A percentile compares a stretch with the other conserved stretches of the same genome.
Conservation (phyloP, 805 yeast genomes). For the Candida maris region DNA sequence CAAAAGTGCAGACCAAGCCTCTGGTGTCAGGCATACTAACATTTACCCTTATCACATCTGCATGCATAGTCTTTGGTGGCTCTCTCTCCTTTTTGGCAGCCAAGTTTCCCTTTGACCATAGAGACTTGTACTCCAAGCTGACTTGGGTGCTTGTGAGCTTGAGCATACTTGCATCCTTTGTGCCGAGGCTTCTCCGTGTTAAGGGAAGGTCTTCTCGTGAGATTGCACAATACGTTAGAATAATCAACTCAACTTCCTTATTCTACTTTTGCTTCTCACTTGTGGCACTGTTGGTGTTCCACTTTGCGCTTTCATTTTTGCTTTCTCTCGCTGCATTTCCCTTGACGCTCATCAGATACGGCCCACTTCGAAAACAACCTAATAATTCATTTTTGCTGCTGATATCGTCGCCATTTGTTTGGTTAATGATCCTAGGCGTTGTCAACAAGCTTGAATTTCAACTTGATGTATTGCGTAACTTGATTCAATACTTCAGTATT, state of each 20-base stretch:
- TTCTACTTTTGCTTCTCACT: constrained; percentile 64
- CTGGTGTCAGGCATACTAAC: constrained; percentile 30
- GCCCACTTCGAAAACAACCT: constrained; percentile 14
- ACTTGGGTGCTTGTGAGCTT: constrained; percentile 12
- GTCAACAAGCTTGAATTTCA: constrained; percentile 21
- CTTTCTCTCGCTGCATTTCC: constrained; percentile 76
- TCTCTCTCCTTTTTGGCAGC: constrained; percentile 14
- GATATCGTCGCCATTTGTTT: constrained; percentile 31
- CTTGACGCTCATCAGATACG: constrained; percentile 54
- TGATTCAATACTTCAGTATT: constrained; percentile 28
- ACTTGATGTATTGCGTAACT: constrained; percentile 27
- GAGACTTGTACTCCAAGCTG: constrained; percentile 8
- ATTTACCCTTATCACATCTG: constrained; percentile 24
- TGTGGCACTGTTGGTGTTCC: constrained; percentile 71
- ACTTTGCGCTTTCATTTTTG: constrained; percentile 74
- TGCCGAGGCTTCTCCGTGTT: constrained; percentile 17
- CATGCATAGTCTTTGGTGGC: constrained; percentile 25
- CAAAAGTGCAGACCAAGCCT: constrained; percentile 24
- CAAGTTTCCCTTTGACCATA: constrained; percentile 7
- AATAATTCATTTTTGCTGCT: constrained; percentile 24
- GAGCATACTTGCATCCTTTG: constrained; percentile 3
- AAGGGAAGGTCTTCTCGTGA: constrained; percentile 1
- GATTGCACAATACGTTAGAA: constrained; percentile 22
- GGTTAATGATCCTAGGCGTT: constrained; percentile 27
- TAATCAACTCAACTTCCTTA: constrained; percentile 32